Conservation (phyloP, 257 asterid species). For the Penstemon eatonii region DNA sequence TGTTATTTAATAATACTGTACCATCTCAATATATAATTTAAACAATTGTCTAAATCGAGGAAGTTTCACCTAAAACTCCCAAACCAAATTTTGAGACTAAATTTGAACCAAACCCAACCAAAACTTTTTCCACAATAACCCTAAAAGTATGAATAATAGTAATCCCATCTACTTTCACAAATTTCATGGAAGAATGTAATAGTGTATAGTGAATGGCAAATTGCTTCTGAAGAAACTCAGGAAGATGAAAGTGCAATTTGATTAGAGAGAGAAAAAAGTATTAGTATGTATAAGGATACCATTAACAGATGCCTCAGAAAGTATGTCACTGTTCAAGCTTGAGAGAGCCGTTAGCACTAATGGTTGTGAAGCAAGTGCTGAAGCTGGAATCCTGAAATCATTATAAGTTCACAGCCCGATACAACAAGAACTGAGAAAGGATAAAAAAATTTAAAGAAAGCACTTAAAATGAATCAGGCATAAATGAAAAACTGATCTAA, state of each 20-base stretch:
- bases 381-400: conserved; percentile 86
- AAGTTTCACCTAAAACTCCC: not conserved
- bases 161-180: conserved; percentile 24
- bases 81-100: no score
- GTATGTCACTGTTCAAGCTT: conserved; percentile 76
- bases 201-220: conserved; percentile 2
- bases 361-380: conserved; percentile 85
- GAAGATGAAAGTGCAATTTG: conserved; percentile 16
- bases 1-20: no score
- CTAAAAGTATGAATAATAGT: not conserved
- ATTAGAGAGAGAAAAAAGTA: conserved; percentile 17
- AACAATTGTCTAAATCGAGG: not conserved
- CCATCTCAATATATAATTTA: no score
- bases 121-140: no score
- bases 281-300: conserved; percentile 51
- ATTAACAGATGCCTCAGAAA: conserved; percentile 89
- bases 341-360: conserved; percentile 88
- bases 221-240: conserved; percentile 22
- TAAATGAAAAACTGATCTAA: conserved; percentile 19
- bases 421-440: conserved; percentile 23
- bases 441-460: conserved; percentile 18
- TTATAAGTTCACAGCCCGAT: conserved; percentile 27
- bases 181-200: conserved; percentile 21
- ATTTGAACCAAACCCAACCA: no score
- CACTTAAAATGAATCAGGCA: conserved; percentile 14